Conservation (phyloP, 371 early-diverging fungal species). For the Apophysomyces sp. region DNA sequence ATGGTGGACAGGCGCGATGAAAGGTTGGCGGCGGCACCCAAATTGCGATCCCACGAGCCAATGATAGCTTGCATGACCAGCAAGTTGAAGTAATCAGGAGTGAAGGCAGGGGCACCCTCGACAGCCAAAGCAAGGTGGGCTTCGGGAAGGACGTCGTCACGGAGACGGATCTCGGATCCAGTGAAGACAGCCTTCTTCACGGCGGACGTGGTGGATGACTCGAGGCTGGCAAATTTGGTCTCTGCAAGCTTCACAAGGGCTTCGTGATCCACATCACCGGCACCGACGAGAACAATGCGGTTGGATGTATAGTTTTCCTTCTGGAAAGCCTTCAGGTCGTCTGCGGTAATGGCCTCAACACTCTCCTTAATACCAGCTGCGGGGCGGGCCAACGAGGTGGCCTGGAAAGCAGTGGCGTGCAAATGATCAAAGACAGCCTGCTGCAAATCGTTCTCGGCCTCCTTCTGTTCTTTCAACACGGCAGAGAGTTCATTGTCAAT, state of each 20-base stretch:
- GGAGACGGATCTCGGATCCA: conserved; percentile 90
- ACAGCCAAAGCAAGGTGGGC: conserved; percentile 97
- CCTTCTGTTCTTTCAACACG: conserved; percentile 88
- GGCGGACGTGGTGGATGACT: conserved; percentile 38
- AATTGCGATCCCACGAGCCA: conserved; percentile 91
- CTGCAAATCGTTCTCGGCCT: conserved; percentile 87
- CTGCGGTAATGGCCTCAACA: conserved; percentile 77
- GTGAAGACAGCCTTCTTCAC: conserved; percentile 66
- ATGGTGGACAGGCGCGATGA: conserved; percentile 84
- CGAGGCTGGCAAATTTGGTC: conserved; percentile 78
- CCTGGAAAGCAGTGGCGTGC: conserved; percentile 94
- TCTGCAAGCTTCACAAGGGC: conserved; percentile 88
- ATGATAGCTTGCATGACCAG: conserved; percentile 89
- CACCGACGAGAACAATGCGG: conserved; percentile 90
- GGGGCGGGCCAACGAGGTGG: conserved; percentile 82
- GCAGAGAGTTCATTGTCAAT: conserved; percentile 85
- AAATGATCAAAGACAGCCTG: conserved; percentile 89
- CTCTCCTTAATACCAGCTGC: conserved; percentile 87
- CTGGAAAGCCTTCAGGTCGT: conserved; percentile 82
- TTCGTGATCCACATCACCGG: conserved; percentile 93
- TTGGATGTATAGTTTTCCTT: conserved; percentile 86
- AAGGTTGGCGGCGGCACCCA: conserved; percentile 82
- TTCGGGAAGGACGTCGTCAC: conserved; percentile 86
- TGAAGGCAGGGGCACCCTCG: conserved; percentile 89
- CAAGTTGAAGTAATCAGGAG: conserved; percentile 91